Base-by-base conservation (phyloP, 257 asterid species). In the Penstemon eatonii region DNA sequence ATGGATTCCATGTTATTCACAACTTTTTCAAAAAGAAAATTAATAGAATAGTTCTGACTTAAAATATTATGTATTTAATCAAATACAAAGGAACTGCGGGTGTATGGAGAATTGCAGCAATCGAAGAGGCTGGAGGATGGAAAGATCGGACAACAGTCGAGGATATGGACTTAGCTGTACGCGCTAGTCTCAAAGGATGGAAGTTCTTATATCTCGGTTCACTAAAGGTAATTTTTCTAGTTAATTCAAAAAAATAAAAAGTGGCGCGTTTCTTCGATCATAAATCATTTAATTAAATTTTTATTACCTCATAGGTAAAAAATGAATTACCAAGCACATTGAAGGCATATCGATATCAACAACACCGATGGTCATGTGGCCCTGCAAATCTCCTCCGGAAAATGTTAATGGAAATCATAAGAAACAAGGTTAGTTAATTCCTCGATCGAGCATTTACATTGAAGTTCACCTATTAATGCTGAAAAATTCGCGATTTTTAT, bases 41-140 rank as follows among this genome's bases (percentile, higher is more conserved):
- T 10, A 9, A 9, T 5, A 49, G 54, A 10, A 10, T 49, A 5
- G 11, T 8, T 49, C 4, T 49, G 54, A 25, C 33, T 65, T 5
- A 53, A 10, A 12, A 3, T 50, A 40, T 54, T 55, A 49, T 76
- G 54, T 61, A 38, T 66, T 18, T 52, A 43, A 42, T 13, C 61
- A 54, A 67, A 67, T 13, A 55, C 33, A 67, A 71, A 84, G 97
- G 97, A 58, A 93, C 99, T 18, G 99, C 99, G 49, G 99, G 99
- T 65, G 96, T 93, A 37, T 90, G 99, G 99, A 85, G 99, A 77
- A 65, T 88, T 8, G 84, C 97, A 3, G 99, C 99, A 2, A 83
- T 93, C 10, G 89, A 90, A 1, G 97, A 93, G 86, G 99, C 99
- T 3, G 99, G 97, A 42, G 99, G 99, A 55, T 93, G 99, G 99